Conservation (phyloP, 164 flowering plant genomes). For the Nymphaea thermarum region DNA sequence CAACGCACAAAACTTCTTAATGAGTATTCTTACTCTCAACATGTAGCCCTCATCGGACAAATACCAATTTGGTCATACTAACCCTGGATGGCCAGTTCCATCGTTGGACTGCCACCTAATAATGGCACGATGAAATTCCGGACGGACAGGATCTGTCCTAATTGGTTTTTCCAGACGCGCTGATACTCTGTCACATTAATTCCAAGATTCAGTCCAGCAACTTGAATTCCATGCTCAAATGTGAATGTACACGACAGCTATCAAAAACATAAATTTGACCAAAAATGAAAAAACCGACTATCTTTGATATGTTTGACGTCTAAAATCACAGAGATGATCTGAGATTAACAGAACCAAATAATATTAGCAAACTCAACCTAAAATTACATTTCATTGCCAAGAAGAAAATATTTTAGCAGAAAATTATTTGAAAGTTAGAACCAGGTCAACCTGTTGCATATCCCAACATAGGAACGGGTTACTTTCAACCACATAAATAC, state of each 20-base stretch:
- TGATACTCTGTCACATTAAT: slow-evolving; percentile 32
- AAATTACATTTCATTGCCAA: no score
- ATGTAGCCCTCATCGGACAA: neutral
- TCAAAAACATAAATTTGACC: no score
- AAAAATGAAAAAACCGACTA: no score
- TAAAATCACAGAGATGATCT: no score
- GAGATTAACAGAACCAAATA: neutral
- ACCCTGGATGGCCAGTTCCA: slow-evolving; percentile 80
- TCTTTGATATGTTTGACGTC: no score
- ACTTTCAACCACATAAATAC: neutral
- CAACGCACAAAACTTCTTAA: neutral
- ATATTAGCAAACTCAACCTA: neutral
- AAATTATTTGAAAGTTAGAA: no score
- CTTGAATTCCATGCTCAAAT: neutral
- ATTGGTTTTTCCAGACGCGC: slow-evolving; percentile 61
- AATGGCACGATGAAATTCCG: slow-evolving; percentile 77
- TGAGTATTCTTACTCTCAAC: neutral
- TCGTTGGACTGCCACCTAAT: slow-evolving; percentile 58
- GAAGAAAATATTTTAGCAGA: no score
- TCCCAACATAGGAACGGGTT: neutral
- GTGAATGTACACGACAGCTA: neutral
- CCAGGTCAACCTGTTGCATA: neutral
- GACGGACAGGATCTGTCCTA: slow-evolving; percentile 53
- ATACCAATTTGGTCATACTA: slow-evolving; percentile 7
- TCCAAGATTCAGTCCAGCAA: neutral